Evolutionary conservation across 2,329 filamentous ascomycete species (phyloP), one percentile per base, ranked within the genome.

Genomic region (Colletotrichum spaethianum): DNA sequence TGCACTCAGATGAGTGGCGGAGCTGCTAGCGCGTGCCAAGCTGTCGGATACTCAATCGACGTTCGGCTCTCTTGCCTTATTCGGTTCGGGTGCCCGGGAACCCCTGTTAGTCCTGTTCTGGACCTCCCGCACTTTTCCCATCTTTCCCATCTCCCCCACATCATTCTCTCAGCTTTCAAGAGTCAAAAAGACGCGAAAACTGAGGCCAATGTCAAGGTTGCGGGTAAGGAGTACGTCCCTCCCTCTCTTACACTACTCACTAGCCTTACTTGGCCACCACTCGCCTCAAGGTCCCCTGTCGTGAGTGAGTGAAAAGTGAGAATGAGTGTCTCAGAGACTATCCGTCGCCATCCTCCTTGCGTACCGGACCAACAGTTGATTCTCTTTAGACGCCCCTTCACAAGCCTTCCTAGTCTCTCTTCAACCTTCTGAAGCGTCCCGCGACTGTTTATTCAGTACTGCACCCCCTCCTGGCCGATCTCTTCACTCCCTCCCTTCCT

Each of bases 21-120:
- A 64, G 70, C 66, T 64, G 28, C 59, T 69, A 69, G 59, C 53
- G 65, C 46, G 28, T 42, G 70, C 70, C 65, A 63, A 69, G 66
- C 70, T 72, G 70, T 64, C 65, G 70, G 46, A 62, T 52, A 36
- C 53, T 31, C 33, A 40, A 61, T 61, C 36, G 59, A 57, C 44
- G 46, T 40, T 63, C 69, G 69, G 70, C 23, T 44, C 26, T 72
- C 26, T 36, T 70, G 59, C 70, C 70, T 59, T 28, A 63, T 59
- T 40, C 18, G 33, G 70, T 46, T 72, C 33, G 38, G 14, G 12
- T 55, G 26, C 38, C 56, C 53, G 52, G 69, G 44, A 38, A 26
- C 31, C 69, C 65, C 42, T 63, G 64, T 18, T 38, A 38, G 69
- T 40, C 65, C 28, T 61, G 46, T 52, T n/a, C 14, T 57, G 18